Evolutionary conservation across 345 rosid species (phyloP).

Genomic region (Citrus hindsii): DNA sequence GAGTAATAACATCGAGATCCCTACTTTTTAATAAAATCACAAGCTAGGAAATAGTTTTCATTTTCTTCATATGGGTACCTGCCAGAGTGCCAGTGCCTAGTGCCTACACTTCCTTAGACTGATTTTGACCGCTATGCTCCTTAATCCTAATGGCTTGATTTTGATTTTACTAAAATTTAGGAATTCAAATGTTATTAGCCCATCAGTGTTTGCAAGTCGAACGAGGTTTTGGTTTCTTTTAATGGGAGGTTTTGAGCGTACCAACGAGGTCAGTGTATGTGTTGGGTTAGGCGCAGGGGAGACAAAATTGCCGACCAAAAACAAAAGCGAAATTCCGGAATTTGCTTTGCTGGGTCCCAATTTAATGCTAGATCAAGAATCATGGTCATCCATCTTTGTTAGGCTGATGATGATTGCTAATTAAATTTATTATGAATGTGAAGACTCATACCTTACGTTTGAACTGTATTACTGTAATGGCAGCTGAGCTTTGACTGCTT

Average conservation of each 20-base stretch:
- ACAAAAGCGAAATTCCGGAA: not conserved
- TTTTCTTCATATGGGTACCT: not conserved
- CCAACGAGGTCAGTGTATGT: constrained; percentile 3
- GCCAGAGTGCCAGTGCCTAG: not conserved
- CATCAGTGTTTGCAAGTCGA: not conserved
- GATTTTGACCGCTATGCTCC: no score
- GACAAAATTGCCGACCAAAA: constrained; percentile 32
- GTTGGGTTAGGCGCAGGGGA: constrained; percentile 19
- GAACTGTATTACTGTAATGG: not conserved
- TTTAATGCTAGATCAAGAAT: not conserved
- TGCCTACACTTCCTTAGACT: not conserved
- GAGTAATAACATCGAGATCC: not conserved
- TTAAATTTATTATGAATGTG: not conserved
- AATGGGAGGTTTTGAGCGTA: not conserved
- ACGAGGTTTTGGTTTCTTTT: not conserved
- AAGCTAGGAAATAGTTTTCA: no score
- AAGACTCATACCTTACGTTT: not conserved
- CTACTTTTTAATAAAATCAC: no score
- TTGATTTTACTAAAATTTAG: not conserved
- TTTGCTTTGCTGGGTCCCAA: not conserved
- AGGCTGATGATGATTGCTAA: not conserved
- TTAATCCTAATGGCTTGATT: no score
- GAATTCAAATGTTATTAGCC: not conserved
- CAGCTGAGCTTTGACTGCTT: not conserved
- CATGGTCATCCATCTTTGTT: not conserved